Percentiles rank a stretch among this genome's conserved stretches.
phyloP scores from a whole-genome alignment of 352 stramenopile species.

The Globisporangium barbulae region DNA sequence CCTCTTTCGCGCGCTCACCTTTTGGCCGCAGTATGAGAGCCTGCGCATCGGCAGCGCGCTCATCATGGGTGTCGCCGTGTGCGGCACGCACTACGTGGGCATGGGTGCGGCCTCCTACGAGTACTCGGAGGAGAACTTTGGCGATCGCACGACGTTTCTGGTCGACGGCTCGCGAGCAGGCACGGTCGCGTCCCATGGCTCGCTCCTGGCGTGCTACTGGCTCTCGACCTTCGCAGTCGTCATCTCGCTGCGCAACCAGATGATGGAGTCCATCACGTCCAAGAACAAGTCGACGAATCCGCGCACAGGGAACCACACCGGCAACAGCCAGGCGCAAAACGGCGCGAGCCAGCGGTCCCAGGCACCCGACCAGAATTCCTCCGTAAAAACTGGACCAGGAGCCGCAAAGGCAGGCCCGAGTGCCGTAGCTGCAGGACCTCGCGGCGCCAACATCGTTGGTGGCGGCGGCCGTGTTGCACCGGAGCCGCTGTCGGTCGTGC shows the following conservation, averaged over 20 bases:
- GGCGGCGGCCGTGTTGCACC: not conserved
- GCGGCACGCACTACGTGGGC: conserved; percentile 54
- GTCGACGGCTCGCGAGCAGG: conserved; percentile 32
- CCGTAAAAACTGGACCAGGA: not conserved
- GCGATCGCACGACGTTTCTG: conserved; percentile 21
- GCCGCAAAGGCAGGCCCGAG: not conserved
- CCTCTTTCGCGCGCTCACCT: conserved; percentile 61
- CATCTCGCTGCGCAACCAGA: conserved; percentile 16
- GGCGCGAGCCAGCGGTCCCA: conserved; percentile 11
- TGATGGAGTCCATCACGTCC: conserved; percentile 6
- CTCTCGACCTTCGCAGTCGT: conserved; percentile 26
- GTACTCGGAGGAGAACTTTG: conserved; percentile 30
- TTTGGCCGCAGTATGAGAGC: conserved; percentile 49
- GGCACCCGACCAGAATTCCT: conserved; percentile 2
- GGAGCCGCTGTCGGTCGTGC: conserved; percentile 5
- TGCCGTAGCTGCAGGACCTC: not conserved
- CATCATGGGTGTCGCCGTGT: conserved; percentile 66
- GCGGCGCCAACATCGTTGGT: not conserved
- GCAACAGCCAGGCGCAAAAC: conserved; percentile 4
- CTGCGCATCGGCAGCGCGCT: conserved; percentile 50
- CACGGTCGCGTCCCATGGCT: conserved; percentile 39
- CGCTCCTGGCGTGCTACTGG: conserved; percentile 55
- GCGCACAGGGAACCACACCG: conserved; percentile 12
- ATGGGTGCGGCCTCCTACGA: conserved; percentile 46
- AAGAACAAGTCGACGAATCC: conserved; percentile 10